Evolutionary conservation across 768 basidiomycete species (phyloP), one percentile per base, ranked within the genome.

Genomic region (Boletus huronensis): DNA sequence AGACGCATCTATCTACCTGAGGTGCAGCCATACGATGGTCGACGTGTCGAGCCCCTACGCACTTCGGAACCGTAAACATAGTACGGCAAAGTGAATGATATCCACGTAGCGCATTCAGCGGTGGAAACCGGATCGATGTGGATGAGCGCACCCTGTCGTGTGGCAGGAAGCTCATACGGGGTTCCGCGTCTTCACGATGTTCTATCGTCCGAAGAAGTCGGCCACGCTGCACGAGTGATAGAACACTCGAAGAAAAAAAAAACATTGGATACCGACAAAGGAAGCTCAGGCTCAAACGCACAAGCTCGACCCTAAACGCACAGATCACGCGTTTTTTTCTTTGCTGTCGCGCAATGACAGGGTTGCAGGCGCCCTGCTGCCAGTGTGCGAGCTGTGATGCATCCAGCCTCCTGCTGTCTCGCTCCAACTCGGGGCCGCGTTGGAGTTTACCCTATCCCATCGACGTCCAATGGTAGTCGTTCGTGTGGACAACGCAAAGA

Each of bases 141-240:
- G 46, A 26, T 31, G 44, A 40, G 14, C 14, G 19, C 44, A 35
- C 10, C 21, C 9, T 51, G 29, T 46, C 11, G 7, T 29, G 47
- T 52, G 50, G 28, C 19, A 39, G 38, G 48, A 31, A 31, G 28
- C 19, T 21, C 19, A 19, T 29, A 34, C 26, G 39, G 47, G 7
- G 17, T 55, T 54, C 58, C 55, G 34, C 19, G 8, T 35, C 17
- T 9, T 38, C 40, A 48, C 55, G 39, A 19, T 17, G 26, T 43
- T 48, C 31, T 29, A 51, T 53, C 41, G n/a, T 39, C n/a, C 19
- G 19, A 45, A 45, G 35, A 41, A 23, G 25, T 25, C 17, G 13
- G 14, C 23, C 41, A 29, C 55, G 26, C 21, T 44, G 25, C 17
- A 11, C 10, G 19, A 26, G 14, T 21, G 49, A 52, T 58, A 58